Base-by-base conservation (phyloP, 2,329 filamentous ascomycete genomes). In the Cordyceps fumosorosea region DNA sequence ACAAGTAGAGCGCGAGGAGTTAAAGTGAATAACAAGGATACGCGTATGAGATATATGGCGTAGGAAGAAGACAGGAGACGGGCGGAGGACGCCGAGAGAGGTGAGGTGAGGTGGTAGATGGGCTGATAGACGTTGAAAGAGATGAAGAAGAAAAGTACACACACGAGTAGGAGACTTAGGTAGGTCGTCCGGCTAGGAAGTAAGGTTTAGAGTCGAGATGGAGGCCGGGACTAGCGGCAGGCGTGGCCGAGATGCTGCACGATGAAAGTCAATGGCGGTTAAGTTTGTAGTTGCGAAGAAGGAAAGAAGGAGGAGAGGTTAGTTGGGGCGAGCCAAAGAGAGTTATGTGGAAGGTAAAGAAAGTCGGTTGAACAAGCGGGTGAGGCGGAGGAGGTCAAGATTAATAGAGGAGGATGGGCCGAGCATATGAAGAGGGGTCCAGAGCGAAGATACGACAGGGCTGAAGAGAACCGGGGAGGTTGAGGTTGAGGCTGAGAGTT, bases 221-320 rank as follows among this genome's bases (percentile, higher is more conserved):
- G 42, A 20, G n/a, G 18, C 16, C 5, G 14, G 5, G 29, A 44
- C 42, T 56, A 57, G 42, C n/a, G 55, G 55, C 44, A 57, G 55
- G 44, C 42, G 55, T 57, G 16, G n/a, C 42, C 55, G 44, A 48
- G 55, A 37, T 29, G 55, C 55, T 57, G 44, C 55, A 47, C n/a
- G 42, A 48, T 6, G 37, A 29, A 57, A n/a, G 29, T 20, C 24
- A 29, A 48, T 5, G n/a, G 44, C 47, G n/a, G 29, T 57, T 34
- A 29, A 16, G 55, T 20, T 44, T 44, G 14, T 7, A 20, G 16
- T 44, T 44, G n/a, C 14, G n/a, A 44, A 18, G 42, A 44, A 44
- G 42, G 42, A 44, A n/a, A n/a, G 16, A 20, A 44, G n/a, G 16
- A 44, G 42, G 14, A 44, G 16, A 44, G 42, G 42, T 14, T 44